Conservation (phyloP, 768 basidiomycete genomes). For the Tricholoma bakamatsutake region DNA sequence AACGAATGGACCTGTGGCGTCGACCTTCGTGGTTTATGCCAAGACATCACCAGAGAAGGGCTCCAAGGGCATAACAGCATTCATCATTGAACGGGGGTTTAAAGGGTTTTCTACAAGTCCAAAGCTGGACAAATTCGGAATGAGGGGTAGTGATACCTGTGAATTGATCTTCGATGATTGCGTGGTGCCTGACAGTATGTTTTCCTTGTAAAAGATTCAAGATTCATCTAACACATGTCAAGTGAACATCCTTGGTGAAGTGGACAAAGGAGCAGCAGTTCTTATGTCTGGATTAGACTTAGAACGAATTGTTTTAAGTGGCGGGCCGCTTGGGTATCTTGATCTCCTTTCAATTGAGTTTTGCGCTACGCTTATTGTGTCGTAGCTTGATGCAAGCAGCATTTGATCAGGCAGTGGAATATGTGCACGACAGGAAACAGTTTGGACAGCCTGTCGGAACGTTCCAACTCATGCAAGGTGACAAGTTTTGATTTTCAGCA, state of each 20-base stretch:
- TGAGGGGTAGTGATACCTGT: conserved; percentile 94
- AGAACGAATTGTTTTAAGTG: conserved; percentile 86
- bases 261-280: conserved; percentile 77
- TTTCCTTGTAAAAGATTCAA: not conserved
- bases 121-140: conserved; percentile 93
- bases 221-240: conserved; percentile 3
- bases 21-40: conserved; percentile 89
- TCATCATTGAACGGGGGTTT: conserved; percentile 81
- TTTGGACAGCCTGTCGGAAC: conserved; percentile 84
- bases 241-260: conserved; percentile 82
- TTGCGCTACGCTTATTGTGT: conserved; percentile 2
- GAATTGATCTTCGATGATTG: conserved; percentile 91
- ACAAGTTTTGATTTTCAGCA: conserved; percentile 6
- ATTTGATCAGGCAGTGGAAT: conserved; percentile 82
- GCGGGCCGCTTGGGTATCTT: conserved; percentile 81
- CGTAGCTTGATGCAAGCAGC: conserved; percentile 86
- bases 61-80: conserved; percentile 88
- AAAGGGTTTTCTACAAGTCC: conserved; percentile 84
- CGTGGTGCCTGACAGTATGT: conserved; percentile 76
- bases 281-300: conserved; percentile 94
- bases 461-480: conserved; percentile 96
- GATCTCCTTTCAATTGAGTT: conserved; percentile 2
- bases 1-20: conserved; percentile 89
- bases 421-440: conserved; percentile 91
- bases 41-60: conserved; percentile 74